A percentile compares a stretch with the other conserved stretches of the same genome.
Conservation (phyloP, 148 eudicot genomes). For the Rhododendron kiyosumense region DNA sequence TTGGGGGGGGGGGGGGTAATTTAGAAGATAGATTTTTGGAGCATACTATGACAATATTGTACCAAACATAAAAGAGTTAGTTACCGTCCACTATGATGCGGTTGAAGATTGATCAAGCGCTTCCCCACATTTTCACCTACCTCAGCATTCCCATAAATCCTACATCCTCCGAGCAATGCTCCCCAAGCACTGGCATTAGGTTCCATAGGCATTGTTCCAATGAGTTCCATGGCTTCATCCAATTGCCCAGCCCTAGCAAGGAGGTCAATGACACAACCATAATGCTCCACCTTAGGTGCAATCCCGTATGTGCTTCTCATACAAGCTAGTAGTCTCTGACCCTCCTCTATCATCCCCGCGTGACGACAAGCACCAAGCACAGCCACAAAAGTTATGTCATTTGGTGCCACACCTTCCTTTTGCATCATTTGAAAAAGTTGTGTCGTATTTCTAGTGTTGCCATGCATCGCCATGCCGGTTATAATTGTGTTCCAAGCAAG, state of each 20-base stretch:
- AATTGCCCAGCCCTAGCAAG: conserved; percentile 29
- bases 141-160: conserved; percentile 19
- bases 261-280: conserved; percentile 27
- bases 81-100: conserved; percentile 33
- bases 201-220: conserved; percentile 28
- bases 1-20: too few species aligned
- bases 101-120: conserved; percentile 23
- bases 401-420: conserved; percentile 20
- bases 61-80: background rate
- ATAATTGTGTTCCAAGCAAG: conserved; percentile 32
- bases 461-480: conserved; percentile 20
- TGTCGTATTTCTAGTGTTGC: conserved; percentile 16
- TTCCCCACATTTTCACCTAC: conserved; percentile 23
- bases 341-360: conserved; percentile 27
- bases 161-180: conserved; percentile 32
- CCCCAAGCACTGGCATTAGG: conserved; percentile 30
- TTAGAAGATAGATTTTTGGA: background rate
- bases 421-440: conserved; percentile 21
- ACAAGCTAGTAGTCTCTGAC: conserved; percentile 17
- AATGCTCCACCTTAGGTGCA: conserved; percentile 29
- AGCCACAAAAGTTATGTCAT: conserved; percentile 28
- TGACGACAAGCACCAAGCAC: conserved; percentile 31
- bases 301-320: conserved; percentile 22
- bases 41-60: background rate
- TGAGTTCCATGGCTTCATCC: conserved; percentile 26